These are phyloP conservation scores for Colletotrichum endophyticum DNA, from an alignment of 2,329 filamentous ascomycete genomes.

Conservation along the genomic window DNA sequence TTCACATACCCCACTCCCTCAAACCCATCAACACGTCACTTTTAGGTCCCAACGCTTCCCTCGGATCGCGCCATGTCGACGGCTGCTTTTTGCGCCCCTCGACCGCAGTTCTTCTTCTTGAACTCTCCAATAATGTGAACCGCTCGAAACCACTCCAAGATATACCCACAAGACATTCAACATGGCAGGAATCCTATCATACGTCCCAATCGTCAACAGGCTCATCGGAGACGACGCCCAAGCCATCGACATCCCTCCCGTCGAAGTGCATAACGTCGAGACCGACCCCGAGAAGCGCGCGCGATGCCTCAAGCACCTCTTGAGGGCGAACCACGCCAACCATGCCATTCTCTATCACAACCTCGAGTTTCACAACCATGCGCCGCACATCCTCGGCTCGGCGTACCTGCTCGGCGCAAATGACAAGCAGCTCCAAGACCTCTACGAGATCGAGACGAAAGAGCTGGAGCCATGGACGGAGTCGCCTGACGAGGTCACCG, in stretches of 20 bases:
- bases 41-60: slow-evolving; percentile 13
- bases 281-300: slow-evolving; percentile 78
- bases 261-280: slow-evolving; percentile 81
- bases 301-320: slow-evolving; percentile 84
- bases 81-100: neutral
- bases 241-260: slow-evolving; percentile 65
- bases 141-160: neutral
- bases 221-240: slow-evolving; percentile 33
- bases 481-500: slow-evolving; percentile 82
- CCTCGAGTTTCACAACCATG: slow-evolving; percentile 80
- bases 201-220: slow-evolving; percentile 44
- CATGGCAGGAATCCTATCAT: slow-evolving; percentile 43
- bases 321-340: slow-evolving; percentile 92
- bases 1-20: slow-evolving; percentile 1
- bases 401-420: slow-evolving; percentile 85
- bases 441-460: slow-evolving; percentile 80
- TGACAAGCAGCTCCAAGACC: slow-evolving; percentile 72
- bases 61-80: slow-evolving; percentile 13
- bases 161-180: neutral
- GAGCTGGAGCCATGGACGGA: slow-evolving; percentile 80
- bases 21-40: slow-evolving; percentile 16
- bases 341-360: slow-evolving; percentile 82
- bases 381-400: slow-evolving; percentile 81
- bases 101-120: neutral
- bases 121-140: neutral